phyloP scores from a whole-genome alignment of 441 rosid species.

The Jatropha podagrica region DNA sequence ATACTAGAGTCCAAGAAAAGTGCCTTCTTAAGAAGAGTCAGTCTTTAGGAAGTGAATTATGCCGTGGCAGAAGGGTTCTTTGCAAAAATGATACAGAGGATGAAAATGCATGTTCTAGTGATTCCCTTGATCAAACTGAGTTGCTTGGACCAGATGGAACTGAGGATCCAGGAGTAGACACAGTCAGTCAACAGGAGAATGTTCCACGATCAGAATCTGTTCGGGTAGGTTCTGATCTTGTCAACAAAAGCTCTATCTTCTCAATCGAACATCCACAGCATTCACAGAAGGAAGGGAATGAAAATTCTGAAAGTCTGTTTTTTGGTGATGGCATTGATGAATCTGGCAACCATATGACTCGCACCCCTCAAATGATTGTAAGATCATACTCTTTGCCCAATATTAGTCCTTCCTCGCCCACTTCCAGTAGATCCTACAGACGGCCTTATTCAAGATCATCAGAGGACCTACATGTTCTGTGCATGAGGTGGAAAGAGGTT shows the following conservation, averaged over 20 bases:
- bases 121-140: constrained; percentile 45
- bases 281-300: constrained; percentile 49
- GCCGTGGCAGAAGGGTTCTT: constrained; percentile 40
- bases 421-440: constrained; percentile 37
- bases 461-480: constrained; percentile 51
- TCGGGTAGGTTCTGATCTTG: constrained; percentile 42
- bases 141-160: constrained; percentile 27
- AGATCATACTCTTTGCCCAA: constrained; percentile 67
- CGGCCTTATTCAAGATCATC: constrained; percentile 52
- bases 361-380: constrained; percentile 33
- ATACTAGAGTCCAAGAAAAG: constrained; percentile 23
- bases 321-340: constrained; percentile 44
- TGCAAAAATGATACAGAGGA: constrained; percentile 43
- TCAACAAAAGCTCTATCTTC: constrained; percentile 50
- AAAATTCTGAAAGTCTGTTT: constrained; percentile 38
- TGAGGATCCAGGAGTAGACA: constrained; percentile 32
- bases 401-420: constrained; percentile 30
- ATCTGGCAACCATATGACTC: constrained; percentile 39
- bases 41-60: constrained; percentile 67
- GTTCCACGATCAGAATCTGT: constrained; percentile 42
- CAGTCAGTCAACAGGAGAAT: constrained; percentile 30
- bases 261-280: constrained; percentile 57
- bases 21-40: constrained; percentile 58
- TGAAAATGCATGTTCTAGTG: constrained; percentile 50
- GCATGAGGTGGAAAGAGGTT: constrained; percentile 37